These are phyloP conservation scores for Clitocybe nebularis DNA, from an alignment of 1,284 basidiomycete species.

Conservation along the genomic window DNA sequence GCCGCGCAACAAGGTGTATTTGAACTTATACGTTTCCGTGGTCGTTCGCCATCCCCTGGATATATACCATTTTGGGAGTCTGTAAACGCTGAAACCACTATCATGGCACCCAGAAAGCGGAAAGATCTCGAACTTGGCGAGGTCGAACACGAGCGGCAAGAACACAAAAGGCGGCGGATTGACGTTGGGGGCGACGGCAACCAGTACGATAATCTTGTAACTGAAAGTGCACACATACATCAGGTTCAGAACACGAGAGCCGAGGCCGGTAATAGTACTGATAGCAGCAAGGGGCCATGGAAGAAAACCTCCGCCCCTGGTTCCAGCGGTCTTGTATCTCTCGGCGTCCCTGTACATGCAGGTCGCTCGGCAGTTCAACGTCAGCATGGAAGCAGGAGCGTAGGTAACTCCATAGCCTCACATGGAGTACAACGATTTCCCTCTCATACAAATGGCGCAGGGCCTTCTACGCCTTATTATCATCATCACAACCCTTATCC, in stretches of 20 bases:
- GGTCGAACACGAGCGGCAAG: background rate
- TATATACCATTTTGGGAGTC: conserved; percentile 29
- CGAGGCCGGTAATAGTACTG: background rate
- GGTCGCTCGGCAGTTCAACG: conserved; percentile 21
- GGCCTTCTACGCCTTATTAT: no score
- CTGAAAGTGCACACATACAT: background rate
- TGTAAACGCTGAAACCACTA: background rate
- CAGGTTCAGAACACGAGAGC: no score
- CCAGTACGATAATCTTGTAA: background rate
- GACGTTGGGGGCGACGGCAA: background rate
- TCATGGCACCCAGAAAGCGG: conserved; percentile 2
- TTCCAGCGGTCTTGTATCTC: conserved; percentile 23
- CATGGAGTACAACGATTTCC: no score
- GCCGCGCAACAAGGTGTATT: conserved; percentile 52
- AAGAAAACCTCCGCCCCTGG: conserved; percentile 22
- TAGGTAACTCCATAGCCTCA: background rate
- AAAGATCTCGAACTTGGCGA: conserved; percentile 3
- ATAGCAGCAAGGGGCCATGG: conserved; percentile 16
- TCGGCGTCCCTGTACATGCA: conserved; percentile 19
- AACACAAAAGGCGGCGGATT: background rate
- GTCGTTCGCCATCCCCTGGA: conserved; percentile 33
- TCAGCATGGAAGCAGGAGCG: conserved; percentile 5
- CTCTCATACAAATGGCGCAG: no score
- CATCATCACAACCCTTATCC: no score
- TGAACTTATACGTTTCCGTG: conserved; percentile 52